Evolutionary conservation across 768 basidiomycete genomes (phyloP).

Genomic region (Tylopilus subfusipes): DNA sequence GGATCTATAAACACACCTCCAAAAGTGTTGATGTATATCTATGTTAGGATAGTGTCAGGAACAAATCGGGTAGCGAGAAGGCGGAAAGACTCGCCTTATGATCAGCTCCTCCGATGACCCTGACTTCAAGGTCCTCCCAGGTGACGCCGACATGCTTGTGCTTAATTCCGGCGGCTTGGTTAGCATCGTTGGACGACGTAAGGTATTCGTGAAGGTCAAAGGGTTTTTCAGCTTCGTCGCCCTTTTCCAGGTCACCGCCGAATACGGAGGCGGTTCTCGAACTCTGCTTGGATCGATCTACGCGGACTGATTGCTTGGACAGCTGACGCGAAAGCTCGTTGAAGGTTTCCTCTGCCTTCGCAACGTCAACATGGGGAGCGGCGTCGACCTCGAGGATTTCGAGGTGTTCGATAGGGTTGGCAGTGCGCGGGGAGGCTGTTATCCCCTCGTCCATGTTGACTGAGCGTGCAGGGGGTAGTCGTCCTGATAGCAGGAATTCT

Average conservation of each 20-base stretch:
- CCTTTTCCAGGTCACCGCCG: constrained; percentile 40
- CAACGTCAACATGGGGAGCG: constrained; percentile 44
- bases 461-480: background rate
- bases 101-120: constrained; percentile 52
- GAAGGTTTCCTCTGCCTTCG: constrained; percentile 50
- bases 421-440: background rate
- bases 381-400: constrained; percentile 22
- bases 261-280: constrained; percentile 26
- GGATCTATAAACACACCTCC: constrained; percentile 40
- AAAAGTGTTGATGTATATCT: constrained; percentile 58
- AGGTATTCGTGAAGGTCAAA: constrained; percentile 72
- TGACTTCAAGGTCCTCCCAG: constrained; percentile 67
- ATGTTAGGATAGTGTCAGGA: background rate
- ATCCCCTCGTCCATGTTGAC: constrained; percentile 9
- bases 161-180: constrained; percentile 61
- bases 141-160: constrained; percentile 75
- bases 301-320: constrained; percentile 12
- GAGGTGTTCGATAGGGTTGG: constrained; percentile 9
- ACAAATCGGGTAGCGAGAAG: background rate
- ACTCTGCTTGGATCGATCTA: constrained; percentile 14
- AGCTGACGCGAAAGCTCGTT: constrained; percentile 47
- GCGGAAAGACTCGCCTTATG: constrained; percentile 44
- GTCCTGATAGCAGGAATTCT: background rate
- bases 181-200: constrained; percentile 61
- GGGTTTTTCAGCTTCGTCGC: constrained; percentile 28